Percentiles rank a stretch among this genome's conserved stretches.
Conservation (phyloP, 2,329 filamentous ascomycete genomes). For the Alternaria sp. region DNA sequence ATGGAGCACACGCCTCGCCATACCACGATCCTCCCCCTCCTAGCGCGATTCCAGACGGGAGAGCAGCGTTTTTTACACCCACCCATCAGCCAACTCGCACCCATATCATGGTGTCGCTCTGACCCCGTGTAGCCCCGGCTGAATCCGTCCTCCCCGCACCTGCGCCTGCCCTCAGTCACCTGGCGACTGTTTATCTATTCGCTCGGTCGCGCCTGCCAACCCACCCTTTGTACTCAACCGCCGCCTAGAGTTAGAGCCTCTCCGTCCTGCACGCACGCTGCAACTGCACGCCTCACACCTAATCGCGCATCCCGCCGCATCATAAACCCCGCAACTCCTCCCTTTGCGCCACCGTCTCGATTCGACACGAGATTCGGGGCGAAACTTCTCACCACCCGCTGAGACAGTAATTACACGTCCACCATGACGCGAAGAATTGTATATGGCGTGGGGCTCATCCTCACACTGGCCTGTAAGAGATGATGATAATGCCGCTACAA, state of each 20-base stretch:
- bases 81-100: background rate
- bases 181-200: background rate
- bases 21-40: conserved; percentile 2
- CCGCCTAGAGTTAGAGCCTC: conserved; percentile 1
- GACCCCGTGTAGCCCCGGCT: conserved; percentile 4
- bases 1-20: conserved; percentile 11
- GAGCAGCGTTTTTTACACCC: background rate
- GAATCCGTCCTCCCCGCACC: background rate
- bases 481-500: background rate
- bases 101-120: background rate
- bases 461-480: conserved; percentile 52
- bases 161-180: background rate
- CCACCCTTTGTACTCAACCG: conserved; percentile 1
- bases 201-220: conserved; percentile 6
- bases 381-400: background rate
- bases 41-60: conserved; percentile 3
- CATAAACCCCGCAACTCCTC: conserved; percentile 10
- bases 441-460: conserved; percentile 56
- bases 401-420: background rate
- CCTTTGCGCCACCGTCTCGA: conserved; percentile 7
- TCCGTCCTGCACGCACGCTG: background rate
- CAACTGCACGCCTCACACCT: background rate
- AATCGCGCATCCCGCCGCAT: background rate
- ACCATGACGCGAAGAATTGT: conserved; percentile 57
- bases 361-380: background rate